Conservation (phyloP, 805 yeast genomes). For the Brettanomyces sp. region DNA sequence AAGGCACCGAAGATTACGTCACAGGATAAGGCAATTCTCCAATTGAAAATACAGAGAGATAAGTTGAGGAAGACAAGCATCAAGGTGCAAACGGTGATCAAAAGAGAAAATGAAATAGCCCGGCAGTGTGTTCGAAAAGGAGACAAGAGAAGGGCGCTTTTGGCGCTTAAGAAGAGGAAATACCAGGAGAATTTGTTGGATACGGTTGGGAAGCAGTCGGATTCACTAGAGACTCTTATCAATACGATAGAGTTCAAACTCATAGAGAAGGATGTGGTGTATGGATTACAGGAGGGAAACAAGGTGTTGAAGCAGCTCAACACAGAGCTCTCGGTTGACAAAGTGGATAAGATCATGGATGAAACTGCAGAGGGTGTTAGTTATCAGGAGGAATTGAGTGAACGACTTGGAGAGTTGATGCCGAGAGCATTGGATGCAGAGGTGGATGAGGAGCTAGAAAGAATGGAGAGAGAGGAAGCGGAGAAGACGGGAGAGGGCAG, state of each 20-base stretch:
- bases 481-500: slow-evolving; percentile 3
- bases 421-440: slow-evolving; percentile 45
- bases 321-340: slow-evolving; percentile 64
- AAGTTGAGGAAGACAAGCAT: slow-evolving; percentile 64
- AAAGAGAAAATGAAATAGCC: slow-evolving; percentile 55
- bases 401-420: slow-evolving; percentile 35
- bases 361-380: slow-evolving; percentile 73
- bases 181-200: slow-evolving; percentile 68
- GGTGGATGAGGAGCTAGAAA: slow-evolving; percentile 54
- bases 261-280: slow-evolving; percentile 75
- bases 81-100: slow-evolving; percentile 47
- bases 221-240: slow-evolving; percentile 69
- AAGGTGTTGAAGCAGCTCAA: slow-evolving; percentile 66
- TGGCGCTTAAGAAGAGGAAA: slow-evolving; percentile 67
- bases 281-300: slow-evolving; percentile 77
- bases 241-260: slow-evolving; percentile 80
- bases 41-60: slow-evolving; percentile 83
- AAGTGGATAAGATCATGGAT: slow-evolving; percentile 76
- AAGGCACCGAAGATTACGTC: slow-evolving; percentile 60
- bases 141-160: slow-evolving; percentile 51
- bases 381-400: slow-evolving; percentile 67
- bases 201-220: slow-evolving; percentile 70
- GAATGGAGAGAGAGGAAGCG: slow-evolving; percentile 38
- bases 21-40: slow-evolving; percentile 80
- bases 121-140: slow-evolving; percentile 41